phyloP scores from a whole-genome alignment of 192 early-diverging fungal genomes.

The Coemansia sp. region DNA sequence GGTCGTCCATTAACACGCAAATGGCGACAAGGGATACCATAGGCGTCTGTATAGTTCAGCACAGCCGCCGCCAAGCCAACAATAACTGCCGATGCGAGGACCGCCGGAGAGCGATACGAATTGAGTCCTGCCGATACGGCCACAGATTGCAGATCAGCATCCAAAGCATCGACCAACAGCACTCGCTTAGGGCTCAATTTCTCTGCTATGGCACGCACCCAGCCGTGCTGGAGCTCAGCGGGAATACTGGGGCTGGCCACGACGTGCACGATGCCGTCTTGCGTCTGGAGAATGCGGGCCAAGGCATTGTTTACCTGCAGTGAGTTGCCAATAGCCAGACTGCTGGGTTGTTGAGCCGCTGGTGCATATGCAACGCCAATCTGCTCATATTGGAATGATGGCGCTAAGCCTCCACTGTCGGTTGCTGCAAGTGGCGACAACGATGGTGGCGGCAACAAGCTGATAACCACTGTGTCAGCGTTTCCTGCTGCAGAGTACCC shows the following conservation, averaged over 20 bases:
- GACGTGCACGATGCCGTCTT: slow-evolving; percentile 14
- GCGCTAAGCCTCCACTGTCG: slow-evolving; percentile 9
- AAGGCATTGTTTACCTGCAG: slow-evolving; percentile 27
- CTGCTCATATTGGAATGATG: not conserved
- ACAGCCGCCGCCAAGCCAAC: slow-evolving; percentile 43
- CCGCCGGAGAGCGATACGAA: slow-evolving; percentile 40
- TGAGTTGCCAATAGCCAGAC: slow-evolving; percentile 1
- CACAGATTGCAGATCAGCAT: not conserved
- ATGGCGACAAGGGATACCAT: slow-evolving; percentile 31
- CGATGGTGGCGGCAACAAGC: slow-evolving; percentile 15
- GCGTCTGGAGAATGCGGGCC: slow-evolving; percentile 21
- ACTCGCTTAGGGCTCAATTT: slow-evolving; percentile 23
- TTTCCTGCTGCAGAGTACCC: not conserved
- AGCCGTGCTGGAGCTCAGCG: slow-evolving; percentile 43
- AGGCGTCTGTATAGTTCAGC: slow-evolving; percentile 38
- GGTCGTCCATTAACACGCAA: slow-evolving; percentile 8
- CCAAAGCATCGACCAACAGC: slow-evolving; percentile 14
- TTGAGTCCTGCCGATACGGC: not conserved
- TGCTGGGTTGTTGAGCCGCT: slow-evolving; percentile 1
- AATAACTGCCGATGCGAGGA: slow-evolving; percentile 35
- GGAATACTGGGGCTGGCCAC: slow-evolving; percentile 20
- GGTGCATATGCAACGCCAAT: slow-evolving; percentile 43
- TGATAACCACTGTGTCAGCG: slow-evolving; percentile 30
- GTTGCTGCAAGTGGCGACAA: not conserved
- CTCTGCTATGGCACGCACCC: slow-evolving; percentile 24